These are phyloP conservation scores for Didymella sp. DNA, from an alignment of 2,329 filamentous ascomycete species.

Conservation along the genomic window DNA sequence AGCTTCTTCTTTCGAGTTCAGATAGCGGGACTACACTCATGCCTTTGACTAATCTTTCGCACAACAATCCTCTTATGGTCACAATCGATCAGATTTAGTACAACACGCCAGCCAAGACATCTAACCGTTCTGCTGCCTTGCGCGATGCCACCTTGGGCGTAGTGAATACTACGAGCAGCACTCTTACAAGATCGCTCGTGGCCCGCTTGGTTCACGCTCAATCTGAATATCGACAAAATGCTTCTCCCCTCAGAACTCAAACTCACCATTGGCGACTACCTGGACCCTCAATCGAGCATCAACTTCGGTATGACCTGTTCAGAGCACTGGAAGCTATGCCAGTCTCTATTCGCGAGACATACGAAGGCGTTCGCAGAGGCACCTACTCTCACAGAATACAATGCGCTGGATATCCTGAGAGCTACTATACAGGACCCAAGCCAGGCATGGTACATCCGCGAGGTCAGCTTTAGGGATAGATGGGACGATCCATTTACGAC, in stretches of 20 bases:
- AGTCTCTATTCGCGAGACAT: neutral
- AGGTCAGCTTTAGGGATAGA: neutral
- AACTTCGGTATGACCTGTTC: slow-evolving; percentile 2
- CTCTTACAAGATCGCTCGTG: neutral
- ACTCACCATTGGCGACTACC: neutral
- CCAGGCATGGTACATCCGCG: slow-evolving; percentile 1
- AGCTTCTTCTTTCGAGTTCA: too few species aligned
- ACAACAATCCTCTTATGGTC: too few species aligned
- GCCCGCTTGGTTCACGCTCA: neutral
- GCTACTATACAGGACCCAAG: neutral
- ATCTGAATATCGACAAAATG: neutral
- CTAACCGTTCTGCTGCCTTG: slow-evolving; percentile 1
- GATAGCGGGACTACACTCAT: too few species aligned
- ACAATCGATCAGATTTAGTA: too few species aligned
- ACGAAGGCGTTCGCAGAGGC: neutral
- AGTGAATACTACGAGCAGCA: neutral
- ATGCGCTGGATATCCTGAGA: neutral
- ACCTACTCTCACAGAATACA: neutral
- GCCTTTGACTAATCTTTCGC: too few species aligned
- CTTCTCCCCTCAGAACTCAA: slow-evolving; percentile 1
- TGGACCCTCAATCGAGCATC: slow-evolving; percentile 1
- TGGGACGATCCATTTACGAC: neutral
- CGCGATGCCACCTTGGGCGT: neutral
- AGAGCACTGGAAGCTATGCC: slow-evolving; percentile 4
- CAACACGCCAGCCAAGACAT: neutral